Evolutionary conservation across 192 early-diverging fungal species (phyloP).

Genomic region (Backusella mclennaniae): DNA sequence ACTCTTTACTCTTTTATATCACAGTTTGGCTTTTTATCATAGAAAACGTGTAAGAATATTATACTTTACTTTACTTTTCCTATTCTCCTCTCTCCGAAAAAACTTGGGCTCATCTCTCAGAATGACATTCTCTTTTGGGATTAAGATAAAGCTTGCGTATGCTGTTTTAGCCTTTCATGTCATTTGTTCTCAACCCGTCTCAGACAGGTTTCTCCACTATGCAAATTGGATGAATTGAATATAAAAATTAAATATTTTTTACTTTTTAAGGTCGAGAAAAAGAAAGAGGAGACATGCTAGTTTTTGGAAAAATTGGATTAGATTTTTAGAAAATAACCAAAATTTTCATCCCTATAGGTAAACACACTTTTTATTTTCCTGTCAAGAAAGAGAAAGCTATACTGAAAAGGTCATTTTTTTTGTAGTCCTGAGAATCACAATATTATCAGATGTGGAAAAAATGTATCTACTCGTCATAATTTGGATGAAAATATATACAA

Average conservation of each 20-base stretch:
- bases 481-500: constrained; percentile 4
- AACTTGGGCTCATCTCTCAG: too few species aligned
- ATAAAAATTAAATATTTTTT: neutral
- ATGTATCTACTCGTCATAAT: neutral
- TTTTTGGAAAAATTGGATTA: neutral
- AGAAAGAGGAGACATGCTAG: neutral
- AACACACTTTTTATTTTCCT: neutral
- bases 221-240: too few species aligned
- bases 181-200: too few species aligned
- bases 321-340: neutral
- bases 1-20: too few species aligned
- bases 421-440: constrained; percentile 1
- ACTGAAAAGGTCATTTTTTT: neutral
- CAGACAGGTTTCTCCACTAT: too few species aligned
- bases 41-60: too few species aligned
- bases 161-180: too few species aligned
- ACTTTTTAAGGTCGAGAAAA: neutral
- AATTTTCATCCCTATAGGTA: neutral
- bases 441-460: neutral
- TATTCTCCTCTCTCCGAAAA: too few species aligned
- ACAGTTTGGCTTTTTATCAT: too few species aligned
- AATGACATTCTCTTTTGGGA: too few species aligned
- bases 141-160: too few species aligned
- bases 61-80: too few species aligned
- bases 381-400: neutral